Percentiles rank a stretch among this genome's conserved stretches.
phyloP scores from a whole-genome alignment of 495 filamentous ascomycete species.

The Acidiella bohemica region DNA sequence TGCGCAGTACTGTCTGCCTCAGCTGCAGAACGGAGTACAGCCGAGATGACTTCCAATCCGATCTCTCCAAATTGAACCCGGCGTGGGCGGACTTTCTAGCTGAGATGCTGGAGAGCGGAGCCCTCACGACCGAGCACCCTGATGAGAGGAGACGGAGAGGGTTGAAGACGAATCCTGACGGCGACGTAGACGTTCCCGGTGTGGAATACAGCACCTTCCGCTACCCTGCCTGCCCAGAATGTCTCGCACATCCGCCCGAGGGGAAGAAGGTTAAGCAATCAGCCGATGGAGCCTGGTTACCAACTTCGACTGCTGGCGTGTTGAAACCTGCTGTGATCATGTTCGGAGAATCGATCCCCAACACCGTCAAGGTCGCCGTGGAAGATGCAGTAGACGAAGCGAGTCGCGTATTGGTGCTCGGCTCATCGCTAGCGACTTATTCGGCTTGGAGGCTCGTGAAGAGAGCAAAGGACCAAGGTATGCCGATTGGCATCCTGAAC shows the following conservation, averaged over 20 bases:
- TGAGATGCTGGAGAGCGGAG: conserved; percentile 55
- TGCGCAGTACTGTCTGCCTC: conserved; percentile 68
- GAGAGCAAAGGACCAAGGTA: conserved; percentile 62
- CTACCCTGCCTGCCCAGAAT: conserved; percentile 80
- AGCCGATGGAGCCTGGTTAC: conserved; percentile 63
- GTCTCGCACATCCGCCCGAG: conserved; percentile 57
- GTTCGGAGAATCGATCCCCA: conserved; percentile 81
- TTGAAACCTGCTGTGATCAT: conserved; percentile 86
- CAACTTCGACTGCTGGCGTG: conserved; percentile 58
- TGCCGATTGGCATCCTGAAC: conserved; percentile 52
- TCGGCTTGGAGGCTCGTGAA: conserved; percentile 86
- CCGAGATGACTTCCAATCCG: conserved; percentile 58
- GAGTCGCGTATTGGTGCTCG: conserved; percentile 60
- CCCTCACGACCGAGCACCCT: conserved; percentile 63
- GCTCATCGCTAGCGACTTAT: conserved; percentile 84
- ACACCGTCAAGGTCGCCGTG: conserved; percentile 54
- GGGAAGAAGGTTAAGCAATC: conserved; percentile 59
- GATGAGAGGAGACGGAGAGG: conserved; percentile 53
- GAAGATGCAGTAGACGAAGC: conserved; percentile 68
- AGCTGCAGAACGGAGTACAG: conserved; percentile 39
- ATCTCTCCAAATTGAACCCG: conserved; percentile 70
- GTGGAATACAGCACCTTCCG: conserved; percentile 80
- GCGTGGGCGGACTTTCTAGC: conserved; percentile 67
- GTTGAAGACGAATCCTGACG: conserved; percentile 79
- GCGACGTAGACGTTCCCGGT: conserved; percentile 81